These are phyloP conservation scores for Gastrodia elata DNA, from an alignment of 106 monocot species.

Conservation along the genomic window DNA sequence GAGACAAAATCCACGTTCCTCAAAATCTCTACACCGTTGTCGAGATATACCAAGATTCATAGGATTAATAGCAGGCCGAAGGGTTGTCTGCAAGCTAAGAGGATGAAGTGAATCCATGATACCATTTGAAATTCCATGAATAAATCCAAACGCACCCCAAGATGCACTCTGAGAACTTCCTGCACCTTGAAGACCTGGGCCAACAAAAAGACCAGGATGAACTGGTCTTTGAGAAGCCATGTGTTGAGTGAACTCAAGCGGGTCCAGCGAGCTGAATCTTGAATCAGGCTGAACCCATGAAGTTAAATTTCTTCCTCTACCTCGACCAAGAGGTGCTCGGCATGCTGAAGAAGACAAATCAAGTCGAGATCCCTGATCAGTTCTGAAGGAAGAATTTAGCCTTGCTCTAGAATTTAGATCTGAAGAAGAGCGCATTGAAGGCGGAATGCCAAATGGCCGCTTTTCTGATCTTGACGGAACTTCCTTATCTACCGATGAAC, in stretches of 20 bases:
- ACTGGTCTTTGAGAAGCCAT: conserved; percentile 57
- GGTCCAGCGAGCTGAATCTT: conserved; percentile 49
- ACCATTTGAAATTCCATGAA: conserved; percentile 67
- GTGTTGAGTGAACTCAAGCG: conserved; percentile 62
- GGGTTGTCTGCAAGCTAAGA: conserved; percentile 47
- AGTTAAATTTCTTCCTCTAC: conserved; percentile 56
- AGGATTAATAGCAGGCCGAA: conserved; percentile 34
- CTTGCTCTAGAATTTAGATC: conserved; percentile 36
- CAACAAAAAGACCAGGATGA: conserved; percentile 54
- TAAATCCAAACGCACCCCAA: conserved; percentile 85
- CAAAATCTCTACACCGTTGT: conserved; percentile 93
- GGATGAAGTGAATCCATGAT: conserved; percentile 79
- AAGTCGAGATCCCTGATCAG: conserved; percentile 27
- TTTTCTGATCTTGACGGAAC: conserved; percentile 36
- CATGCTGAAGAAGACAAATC: conserved; percentile 35
- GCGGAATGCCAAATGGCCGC: conserved; percentile 15
- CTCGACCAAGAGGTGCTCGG: conserved; percentile 46
- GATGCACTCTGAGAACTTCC: conserved; percentile 48
- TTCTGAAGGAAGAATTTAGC: conserved; percentile 20
- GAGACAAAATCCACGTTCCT: conserved; percentile 92
- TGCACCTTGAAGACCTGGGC: conserved; percentile 40
- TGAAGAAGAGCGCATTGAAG: conserved; percentile 12
- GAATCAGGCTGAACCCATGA: conserved; percentile 58
- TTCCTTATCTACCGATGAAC: conserved; percentile 24
- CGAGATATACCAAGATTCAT: conserved; percentile 71